These are phyloP conservation scores for Scleroderma citrinum DNA, from an alignment of 768 basidiomycete species.

Conservation along the genomic window DNA sequence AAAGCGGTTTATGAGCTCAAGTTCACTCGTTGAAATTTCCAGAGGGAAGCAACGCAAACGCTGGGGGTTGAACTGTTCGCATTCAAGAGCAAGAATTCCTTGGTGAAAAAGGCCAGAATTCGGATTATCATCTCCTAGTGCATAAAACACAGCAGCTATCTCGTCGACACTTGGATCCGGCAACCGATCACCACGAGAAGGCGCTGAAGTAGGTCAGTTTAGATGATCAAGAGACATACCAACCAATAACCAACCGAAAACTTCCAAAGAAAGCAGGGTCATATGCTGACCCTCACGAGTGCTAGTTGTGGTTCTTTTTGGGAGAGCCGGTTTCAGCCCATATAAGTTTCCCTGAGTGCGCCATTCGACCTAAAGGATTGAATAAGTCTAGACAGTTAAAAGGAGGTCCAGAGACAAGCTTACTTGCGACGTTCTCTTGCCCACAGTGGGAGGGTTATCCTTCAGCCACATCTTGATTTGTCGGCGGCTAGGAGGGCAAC, in stretches of 20 bases:
- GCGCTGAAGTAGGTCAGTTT: constrained; percentile 36
- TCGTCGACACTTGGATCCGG: constrained; percentile 56
- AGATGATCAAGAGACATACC: background rate
- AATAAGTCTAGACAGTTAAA: background rate
- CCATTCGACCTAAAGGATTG: constrained; percentile 48
- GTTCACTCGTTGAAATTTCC: constrained; percentile 58
- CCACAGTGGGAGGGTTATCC: constrained; percentile 14
- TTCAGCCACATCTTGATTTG: constrained; percentile 53
- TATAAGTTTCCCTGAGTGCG: constrained; percentile 71
- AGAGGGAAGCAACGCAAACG: constrained; percentile 40
- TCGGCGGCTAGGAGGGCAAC: constrained; percentile 55
- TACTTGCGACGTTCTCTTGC: constrained; percentile 46
- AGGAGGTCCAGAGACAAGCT: background rate
- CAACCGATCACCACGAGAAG: constrained; percentile 49
- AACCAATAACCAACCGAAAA: constrained; percentile 62
- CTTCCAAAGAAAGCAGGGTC: constrained; percentile 76
- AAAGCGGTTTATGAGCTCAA: constrained; percentile 73
- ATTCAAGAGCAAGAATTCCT: constrained; percentile 54
- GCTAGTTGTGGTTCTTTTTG: constrained; percentile 30
- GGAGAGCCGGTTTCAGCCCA: constrained; percentile 57
- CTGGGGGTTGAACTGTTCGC: constrained; percentile 32
- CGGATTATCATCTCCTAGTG: constrained; percentile 45
- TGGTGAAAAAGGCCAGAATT: constrained; percentile 22
- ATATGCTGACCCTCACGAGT: constrained; percentile 65
- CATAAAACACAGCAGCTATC: constrained; percentile 68